A percentile compares a stretch with the other conserved stretches of the same genome.
These are phyloP conservation scores for Tillandsia leiboldiana DNA, from an alignment of 176 grass and related monocot species.

Conservation along the genomic window DNA sequence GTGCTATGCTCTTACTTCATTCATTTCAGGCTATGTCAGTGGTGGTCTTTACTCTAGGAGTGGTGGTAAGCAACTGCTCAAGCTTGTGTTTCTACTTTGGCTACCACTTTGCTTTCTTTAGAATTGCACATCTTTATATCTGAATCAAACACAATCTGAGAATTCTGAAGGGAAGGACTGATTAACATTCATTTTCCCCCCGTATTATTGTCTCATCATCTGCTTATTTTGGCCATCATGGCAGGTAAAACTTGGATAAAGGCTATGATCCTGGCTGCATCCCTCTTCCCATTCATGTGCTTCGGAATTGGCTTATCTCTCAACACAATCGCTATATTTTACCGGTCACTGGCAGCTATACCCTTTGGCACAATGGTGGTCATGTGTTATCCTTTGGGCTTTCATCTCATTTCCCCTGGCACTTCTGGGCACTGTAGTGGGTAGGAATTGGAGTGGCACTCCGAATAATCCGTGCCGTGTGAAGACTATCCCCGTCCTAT, in stretches of 20 bases:
- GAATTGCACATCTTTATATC: too few relatives aligned
- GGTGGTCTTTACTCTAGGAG: conserved; percentile 94
- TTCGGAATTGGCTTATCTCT: conserved; percentile 81
- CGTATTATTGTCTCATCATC: background rate
- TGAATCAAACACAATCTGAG: too few relatives aligned
- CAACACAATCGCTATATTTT: conserved; percentile 97
- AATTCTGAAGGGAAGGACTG: too few relatives aligned
- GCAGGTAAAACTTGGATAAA: conserved; percentile 99
- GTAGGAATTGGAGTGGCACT: conserved; percentile 95
- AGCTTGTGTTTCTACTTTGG: conserved; percentile 6
- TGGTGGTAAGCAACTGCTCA: conserved; percentile 57
- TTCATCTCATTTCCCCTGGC: conserved; percentile 96
- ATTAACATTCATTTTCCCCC: background rate
- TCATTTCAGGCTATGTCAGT: conserved; percentile 98
- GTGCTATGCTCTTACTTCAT: conserved; percentile 97
- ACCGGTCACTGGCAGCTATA: conserved; percentile 89
- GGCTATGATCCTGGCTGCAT: conserved; percentile 84
- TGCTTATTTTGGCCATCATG: conserved; percentile 29
- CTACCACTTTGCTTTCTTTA: background rate
- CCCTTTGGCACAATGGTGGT: conserved; percentile 98
- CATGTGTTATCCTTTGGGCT: conserved; percentile 88
- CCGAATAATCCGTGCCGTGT: conserved; percentile 96
- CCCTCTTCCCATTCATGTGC: conserved; percentile 92
- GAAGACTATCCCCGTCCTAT: conserved; percentile 95
- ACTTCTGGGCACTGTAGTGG: conserved; percentile 85